Base-by-base conservation (phyloP, 306 rosid species). In the Cicer arietinum region DNA sequence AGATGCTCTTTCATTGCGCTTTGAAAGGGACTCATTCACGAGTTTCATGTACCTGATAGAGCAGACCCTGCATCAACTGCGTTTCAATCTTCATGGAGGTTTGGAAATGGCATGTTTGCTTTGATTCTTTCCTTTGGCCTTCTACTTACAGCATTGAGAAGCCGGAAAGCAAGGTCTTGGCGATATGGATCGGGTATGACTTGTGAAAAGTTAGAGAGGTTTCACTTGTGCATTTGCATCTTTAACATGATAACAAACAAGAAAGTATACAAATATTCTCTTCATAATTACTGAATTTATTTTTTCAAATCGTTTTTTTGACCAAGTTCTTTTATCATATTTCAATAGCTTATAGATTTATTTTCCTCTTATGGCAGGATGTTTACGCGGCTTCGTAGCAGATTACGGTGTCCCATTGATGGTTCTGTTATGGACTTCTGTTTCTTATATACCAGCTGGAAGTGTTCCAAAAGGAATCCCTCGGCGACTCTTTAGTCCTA, bases 51-150 rank as follows among this genome's bases (percentile, higher is more conserved):
- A 66, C 97, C 94, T n/a, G 83, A 86, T 80, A 85, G 94, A 77
- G 75, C 83, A 79, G 70, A 83, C 73, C 84, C 80, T 66, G 77
- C 77, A 40, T 77, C 83, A 66, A 59, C 82, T 35, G 89, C 89
- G 79, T 89, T 87, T 80, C 92, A 91, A 74, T 79, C 88, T 72
- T 78, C 94, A 7, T 91, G 97, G 97, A 91, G 94, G 83, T 91
- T 91, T 65, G 92, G 89, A 77, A 89, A 91, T 76, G 97, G 97
- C 77, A 85, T 91, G 92, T 89, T 89, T 89, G 89, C 96, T 75
- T 76, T 91, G 84, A 84, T 91, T 82, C 80, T 91, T 56, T 89
- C 90, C 22, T 91, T 91, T 81, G 94, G 94, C 20, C 92, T 91
- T 58, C 84, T 91, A 60, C 87, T 86, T 71, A 89, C 94, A 57